Conservation (phyloP, 2,329 filamentous ascomycete species). For the Pseudopithomyces maydicus region DNA sequence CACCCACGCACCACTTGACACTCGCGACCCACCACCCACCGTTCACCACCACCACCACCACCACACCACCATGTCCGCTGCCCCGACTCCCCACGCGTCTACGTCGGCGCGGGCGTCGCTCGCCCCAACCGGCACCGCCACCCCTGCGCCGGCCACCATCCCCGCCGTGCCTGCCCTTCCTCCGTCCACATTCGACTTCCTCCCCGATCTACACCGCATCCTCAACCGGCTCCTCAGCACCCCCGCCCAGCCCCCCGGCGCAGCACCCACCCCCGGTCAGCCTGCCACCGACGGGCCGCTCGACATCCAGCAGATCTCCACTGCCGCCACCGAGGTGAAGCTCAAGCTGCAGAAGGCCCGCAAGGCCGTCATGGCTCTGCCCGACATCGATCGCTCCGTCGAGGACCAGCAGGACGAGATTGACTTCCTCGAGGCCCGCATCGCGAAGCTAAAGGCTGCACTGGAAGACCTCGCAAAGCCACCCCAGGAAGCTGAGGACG, state of each 20-base stretch:
- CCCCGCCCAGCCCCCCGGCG: conserved; percentile 41
- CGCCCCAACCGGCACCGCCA: conserved; percentile 37
- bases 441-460: conserved; percentile 61
- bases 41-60: not conserved
- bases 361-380: conserved; percentile 66
- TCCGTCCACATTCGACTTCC: conserved; percentile 82
- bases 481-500: conserved; percentile 22
- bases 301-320: conserved; percentile 76
- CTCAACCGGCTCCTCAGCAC: conserved; percentile 71
- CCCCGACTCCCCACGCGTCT: conserved; percentile 39
- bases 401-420: conserved; percentile 76
- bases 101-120: conserved; percentile 37
- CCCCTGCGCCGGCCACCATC: conserved; percentile 28
- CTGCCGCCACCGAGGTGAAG: conserved; percentile 78
- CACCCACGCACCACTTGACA: conserved; percentile 20
- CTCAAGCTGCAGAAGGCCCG: conserved; percentile 82
- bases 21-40: not conserved
- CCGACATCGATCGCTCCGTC: conserved; percentile 70
- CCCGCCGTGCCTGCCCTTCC: conserved; percentile 66
- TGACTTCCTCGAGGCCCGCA: conserved; percentile 65
- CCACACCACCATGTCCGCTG: conserved; percentile 34
- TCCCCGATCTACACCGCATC: conserved; percentile 79
- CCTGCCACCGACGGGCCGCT: conserved; percentile 47
- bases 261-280: conserved; percentile 31
- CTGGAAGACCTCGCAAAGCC: conserved; percentile 38